Evolutionary conservation across 192 early-diverging fungal species (phyloP), one percentile per base, ranked within the genome.

Genomic region (Rhizophagus clarus): DNA sequence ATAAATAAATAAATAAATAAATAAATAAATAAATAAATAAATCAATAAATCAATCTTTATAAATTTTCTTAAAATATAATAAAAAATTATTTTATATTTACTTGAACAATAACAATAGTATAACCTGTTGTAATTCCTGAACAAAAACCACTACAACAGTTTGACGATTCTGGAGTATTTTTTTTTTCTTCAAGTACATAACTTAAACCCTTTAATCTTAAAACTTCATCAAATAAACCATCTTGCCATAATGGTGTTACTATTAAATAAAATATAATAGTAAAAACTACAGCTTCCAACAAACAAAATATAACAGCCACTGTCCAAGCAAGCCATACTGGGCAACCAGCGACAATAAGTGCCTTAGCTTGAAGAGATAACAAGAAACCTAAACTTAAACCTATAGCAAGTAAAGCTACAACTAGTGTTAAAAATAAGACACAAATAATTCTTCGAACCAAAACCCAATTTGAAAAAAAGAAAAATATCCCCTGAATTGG

Each of bases 241-340:
- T 92, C 92, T 77, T 89, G 84, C 56, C 87, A 89, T 11, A 90
- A 82, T 29, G 92, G 91, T 12, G 91, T 67, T 51, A 85, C 76
- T 26, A 93, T 89, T 5, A 87, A 83, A 76, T 89, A 89, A 79
- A 91, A 87, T 17, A 92, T 78, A 28, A 93, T 63, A 45, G 83
- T 82, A 63, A 90, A 51, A 4, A 90, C 67, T 17, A 73, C 84
- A 1, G 85, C 84, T 66, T 93, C 91, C 1, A 92, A 70, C n/a
- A 93, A 28, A 4, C 89, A 87, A 79, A 92, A 87, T 34, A 93
- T 88, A 29, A 92, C 82, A 24, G 83, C 82, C 1, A 91, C 83
- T 0, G 89, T 80, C 92, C 92, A 93, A 24, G 90, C 88, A 3
- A 92, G 82, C 82, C 91, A 90, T 0, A 78, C 82, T n/a, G 90